Conservation (phyloP, 345 rosid genomes). For the Luvunga scandens region DNA sequence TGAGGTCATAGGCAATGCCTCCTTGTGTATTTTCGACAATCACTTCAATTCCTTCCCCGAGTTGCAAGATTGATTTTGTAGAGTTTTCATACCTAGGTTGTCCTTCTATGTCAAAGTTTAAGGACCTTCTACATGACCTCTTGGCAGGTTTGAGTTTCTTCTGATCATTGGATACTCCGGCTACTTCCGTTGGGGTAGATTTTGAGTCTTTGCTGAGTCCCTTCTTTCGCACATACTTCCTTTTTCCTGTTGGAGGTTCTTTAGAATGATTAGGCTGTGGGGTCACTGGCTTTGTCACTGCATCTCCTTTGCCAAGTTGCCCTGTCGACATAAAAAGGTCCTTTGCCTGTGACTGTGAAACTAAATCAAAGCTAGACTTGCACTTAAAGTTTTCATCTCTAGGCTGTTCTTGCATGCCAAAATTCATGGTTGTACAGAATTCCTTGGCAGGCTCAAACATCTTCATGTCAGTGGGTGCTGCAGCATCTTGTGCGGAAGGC, state of each 20-base stretch:
- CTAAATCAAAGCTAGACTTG: slow-evolving; percentile 11
- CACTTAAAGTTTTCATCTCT: slow-evolving; percentile 13
- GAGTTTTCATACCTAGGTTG: slow-evolving; percentile 19
- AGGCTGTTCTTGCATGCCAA: slow-evolving; percentile 28
- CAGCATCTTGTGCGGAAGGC: slow-evolving; percentile 25
- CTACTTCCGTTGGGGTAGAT: slow-evolving; percentile 28
- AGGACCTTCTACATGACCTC: slow-evolving; percentile 54
- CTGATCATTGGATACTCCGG: slow-evolving; percentile 28
- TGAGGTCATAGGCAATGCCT: slow-evolving; percentile 24
- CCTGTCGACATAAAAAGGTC: slow-evolving; percentile 16
- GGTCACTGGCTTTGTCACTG: slow-evolving; percentile 28
- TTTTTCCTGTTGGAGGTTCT: slow-evolving; percentile 43
- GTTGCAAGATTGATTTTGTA: slow-evolving; percentile 16
- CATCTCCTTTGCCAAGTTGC: slow-evolving; percentile 27
- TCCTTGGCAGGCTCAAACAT: slow-evolving; percentile 30
- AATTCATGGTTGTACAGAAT: slow-evolving; percentile 51
- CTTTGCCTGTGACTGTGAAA: slow-evolving; percentile 23
- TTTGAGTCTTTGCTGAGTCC: slow-evolving; percentile 23
- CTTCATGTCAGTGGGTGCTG: slow-evolving; percentile 29
- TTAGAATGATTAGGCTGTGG: slow-evolving; percentile 28
- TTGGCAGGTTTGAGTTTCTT: slow-evolving; percentile 24
- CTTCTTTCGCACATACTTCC: slow-evolving; percentile 51
- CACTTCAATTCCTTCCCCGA: slow-evolving; percentile 17
- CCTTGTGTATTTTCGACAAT: slow-evolving; percentile 24
- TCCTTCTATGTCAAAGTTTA: slow-evolving; percentile 45